Evolutionary conservation across 1,284 basidiomycete species (phyloP), one percentile per base, ranked within the genome.

Genomic region (Coniferiporia weirii): DNA sequence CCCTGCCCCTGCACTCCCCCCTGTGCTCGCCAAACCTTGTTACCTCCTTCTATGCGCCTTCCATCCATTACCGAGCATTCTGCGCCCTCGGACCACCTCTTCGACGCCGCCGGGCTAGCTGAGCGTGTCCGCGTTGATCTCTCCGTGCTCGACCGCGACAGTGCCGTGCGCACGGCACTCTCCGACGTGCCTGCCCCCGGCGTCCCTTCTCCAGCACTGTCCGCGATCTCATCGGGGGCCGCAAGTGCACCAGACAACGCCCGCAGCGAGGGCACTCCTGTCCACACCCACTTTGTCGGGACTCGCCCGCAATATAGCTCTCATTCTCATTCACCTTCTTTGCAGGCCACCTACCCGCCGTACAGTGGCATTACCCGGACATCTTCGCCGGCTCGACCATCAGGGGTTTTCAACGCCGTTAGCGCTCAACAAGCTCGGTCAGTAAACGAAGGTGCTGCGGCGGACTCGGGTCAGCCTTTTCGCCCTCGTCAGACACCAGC

Each of bases 401-500:
- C 35, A 48, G 53, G 48, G 48, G 32, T 15, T 35, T 36, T 27
- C 27, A 47, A 22, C n/a, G 8, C 17, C 35, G 44, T 35, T 6
- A 4, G 9, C 56, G 35, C 3, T 51, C 20, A 15, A 15, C 19
- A 54, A 22, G 17, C 17, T 9, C 17, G 34, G 38, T 7, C 20
- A 38, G 10, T 27, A n/a, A 48, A 22, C 19, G 36, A 54, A 35
- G 45, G 38, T 27, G 5, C 27, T 27, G 27, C 27, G 27, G 27
- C 27, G 45, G 34, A 17, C 15, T 20, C 46, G 19, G 46, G 38
- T 34, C 20, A 54, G 38, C 4, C 12, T 17, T 36, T 36, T 19
- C 38, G 27, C 8, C 27, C 38, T 6, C 54, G 45, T 51, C 47
- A 32, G 44, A 60, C 59, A 35, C 48, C 54, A 12, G 54, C 59